A percentile compares a stretch with the other conserved stretches of the same genome.
Evolutionary conservation across 345 rosid species (phyloP).

Genomic region (Clausena lansium): DNA sequence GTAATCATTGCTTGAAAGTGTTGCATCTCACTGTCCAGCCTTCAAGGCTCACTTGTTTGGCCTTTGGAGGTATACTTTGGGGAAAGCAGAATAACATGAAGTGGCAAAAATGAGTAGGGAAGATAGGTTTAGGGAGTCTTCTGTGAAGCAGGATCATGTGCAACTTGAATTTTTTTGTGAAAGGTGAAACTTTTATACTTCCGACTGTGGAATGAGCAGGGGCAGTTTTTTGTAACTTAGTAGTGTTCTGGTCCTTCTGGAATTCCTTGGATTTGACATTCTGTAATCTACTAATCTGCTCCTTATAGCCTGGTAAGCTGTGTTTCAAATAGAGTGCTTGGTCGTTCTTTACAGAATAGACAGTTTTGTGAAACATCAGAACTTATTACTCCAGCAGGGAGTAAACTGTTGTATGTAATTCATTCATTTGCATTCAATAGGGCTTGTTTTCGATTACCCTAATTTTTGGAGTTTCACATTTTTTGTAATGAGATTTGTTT

Average conservation of each 20-base stretch:
- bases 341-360: background rate
- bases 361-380: background rate
- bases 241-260: background rate
- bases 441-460: background rate
- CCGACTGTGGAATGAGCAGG: background rate
- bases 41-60: background rate
- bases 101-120: background rate
- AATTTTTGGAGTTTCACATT: background rate
- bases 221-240: background rate
- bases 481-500: background rate
- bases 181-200: background rate
- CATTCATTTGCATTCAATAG: background rate
- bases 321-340: background rate
- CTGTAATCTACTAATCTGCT: background rate
- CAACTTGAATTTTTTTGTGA: background rate
- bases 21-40: background rate
- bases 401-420: background rate
- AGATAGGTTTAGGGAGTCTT: background rate
- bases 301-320: background rate
- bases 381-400: background rate
- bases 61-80: background rate
- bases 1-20: background rate
- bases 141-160: background rate
- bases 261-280: background rate
- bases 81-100: background rate